Conservation (phyloP, 2,329 filamentous ascomycete species). For the Pyrenophora tritici-repentis region DNA sequence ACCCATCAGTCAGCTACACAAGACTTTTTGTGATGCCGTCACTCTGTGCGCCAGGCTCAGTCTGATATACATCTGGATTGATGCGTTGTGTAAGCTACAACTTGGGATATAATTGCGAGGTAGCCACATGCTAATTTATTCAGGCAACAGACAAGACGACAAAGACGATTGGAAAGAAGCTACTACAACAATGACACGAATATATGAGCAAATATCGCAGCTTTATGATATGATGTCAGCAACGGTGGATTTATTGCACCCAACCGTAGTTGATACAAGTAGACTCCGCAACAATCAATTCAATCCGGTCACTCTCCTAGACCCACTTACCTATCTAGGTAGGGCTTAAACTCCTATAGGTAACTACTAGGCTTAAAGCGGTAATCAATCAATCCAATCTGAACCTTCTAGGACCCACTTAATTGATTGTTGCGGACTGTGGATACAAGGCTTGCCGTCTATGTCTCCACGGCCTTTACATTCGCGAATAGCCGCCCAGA, state of each 20-base stretch:
- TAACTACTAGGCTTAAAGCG: no score
- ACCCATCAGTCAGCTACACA: not conserved
- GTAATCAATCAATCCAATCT: no score
- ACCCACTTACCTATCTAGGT: no score
- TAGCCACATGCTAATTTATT: not conserved
- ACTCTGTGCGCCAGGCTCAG: fast-evolving
- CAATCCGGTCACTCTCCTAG: no score
- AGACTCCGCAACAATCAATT: no score
- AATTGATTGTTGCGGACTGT: no score
- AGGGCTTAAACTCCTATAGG: no score
- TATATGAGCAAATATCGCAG: not conserved
- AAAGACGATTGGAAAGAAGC: not conserved
- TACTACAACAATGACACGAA: not conserved
- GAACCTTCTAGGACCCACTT: no score
- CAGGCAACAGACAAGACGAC: not conserved
- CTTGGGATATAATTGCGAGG: no score
- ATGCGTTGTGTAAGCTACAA: not conserved
- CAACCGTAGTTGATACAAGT: not conserved
- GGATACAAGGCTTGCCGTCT: not conserved
- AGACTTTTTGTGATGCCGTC: not conserved
- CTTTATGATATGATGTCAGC: not conserved
- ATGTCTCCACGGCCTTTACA: not conserved
- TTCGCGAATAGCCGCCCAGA: not conserved
- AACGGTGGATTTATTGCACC: not conserved
- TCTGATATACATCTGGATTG: not conserved